phyloP scores from a whole-genome alignment of 257 asterid species.

The Solanum boliviense region DNA sequence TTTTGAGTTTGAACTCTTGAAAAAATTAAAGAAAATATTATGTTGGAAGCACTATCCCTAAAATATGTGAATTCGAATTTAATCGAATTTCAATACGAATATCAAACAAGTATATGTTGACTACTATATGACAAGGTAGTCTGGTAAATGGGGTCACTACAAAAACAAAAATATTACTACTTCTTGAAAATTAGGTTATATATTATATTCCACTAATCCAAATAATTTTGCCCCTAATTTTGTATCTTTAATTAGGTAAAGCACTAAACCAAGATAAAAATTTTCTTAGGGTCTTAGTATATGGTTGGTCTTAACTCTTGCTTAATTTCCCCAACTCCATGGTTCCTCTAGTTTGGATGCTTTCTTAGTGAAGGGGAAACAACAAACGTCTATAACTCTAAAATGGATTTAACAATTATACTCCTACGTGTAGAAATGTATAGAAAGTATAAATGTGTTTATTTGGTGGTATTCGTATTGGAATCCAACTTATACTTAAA shows the following conservation, averaged over 20 bases:
- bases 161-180: neutral
- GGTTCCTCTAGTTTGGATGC: neutral
- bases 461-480: neutral
- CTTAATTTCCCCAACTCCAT: neutral
- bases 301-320: neutral
- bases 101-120: too few relatives aligned
- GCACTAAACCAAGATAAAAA: neutral
- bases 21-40: neutral
- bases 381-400: neutral
- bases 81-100: too few relatives aligned
- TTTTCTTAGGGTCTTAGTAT: neutral
- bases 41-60: fast-evolving
- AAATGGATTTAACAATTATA: neutral
- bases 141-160: neutral
- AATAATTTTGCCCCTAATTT: neutral
- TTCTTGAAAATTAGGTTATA: neutral
- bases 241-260: neutral
- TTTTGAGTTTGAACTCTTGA: neutral
- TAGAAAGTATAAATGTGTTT: neutral
- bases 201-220: neutral
- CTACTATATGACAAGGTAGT: neutral
- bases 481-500: neutral
- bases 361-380: neutral
- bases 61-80: neutral
- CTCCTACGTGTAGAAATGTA: neutral